phyloP scores from a whole-genome alignment of 2,329 filamentous ascomycete genomes.

The Aspergillus caelatus region DNA sequence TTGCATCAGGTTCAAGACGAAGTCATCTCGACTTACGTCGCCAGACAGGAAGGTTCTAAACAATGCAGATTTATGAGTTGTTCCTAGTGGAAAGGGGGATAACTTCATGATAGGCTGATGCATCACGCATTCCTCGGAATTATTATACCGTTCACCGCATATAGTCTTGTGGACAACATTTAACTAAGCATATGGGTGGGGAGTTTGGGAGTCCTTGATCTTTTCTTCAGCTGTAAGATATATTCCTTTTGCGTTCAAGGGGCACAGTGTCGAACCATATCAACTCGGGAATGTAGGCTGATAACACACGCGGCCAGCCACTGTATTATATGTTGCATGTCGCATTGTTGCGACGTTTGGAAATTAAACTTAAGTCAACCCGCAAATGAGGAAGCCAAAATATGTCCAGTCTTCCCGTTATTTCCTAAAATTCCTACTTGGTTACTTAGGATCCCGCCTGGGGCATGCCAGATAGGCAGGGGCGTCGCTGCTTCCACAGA shows the following conservation, averaged over 20 bases:
- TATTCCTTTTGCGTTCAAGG: conserved; percentile 6
- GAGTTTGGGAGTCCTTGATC: not conserved
- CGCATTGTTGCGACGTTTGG: not conserved
- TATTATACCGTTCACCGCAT: conserved; percentile 1
- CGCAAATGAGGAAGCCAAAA: not conserved
- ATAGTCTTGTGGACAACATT: conserved; percentile 4
- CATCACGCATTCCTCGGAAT: conserved; percentile 6
- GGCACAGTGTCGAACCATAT: not conserved
- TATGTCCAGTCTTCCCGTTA: not conserved
- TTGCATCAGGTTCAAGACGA: conserved; percentile 37
- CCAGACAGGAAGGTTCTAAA: conserved; percentile 34
- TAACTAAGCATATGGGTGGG: not conserved
- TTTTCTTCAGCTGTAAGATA: not conserved
- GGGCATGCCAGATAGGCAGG: not conserved
- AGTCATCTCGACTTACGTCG: conserved; percentile 32
- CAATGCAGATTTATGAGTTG: conserved; percentile 1
- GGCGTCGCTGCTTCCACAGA: not conserved
- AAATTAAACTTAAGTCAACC: not conserved
- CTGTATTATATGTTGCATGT: conserved; percentile 13
- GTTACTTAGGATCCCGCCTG: not conserved
- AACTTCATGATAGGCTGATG: conserved; percentile 8
- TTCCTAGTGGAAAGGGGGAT: conserved; percentile 5
- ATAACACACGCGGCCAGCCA: conserved; percentile 15
- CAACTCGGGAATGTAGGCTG: conserved; percentile 21
- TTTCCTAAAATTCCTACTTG: not conserved